Percentiles rank a stretch among this genome's conserved stretches.
Evolutionary conservation across 1,284 basidiomycete species (phyloP).

Genomic region (Pseudozyma sp.): DNA sequence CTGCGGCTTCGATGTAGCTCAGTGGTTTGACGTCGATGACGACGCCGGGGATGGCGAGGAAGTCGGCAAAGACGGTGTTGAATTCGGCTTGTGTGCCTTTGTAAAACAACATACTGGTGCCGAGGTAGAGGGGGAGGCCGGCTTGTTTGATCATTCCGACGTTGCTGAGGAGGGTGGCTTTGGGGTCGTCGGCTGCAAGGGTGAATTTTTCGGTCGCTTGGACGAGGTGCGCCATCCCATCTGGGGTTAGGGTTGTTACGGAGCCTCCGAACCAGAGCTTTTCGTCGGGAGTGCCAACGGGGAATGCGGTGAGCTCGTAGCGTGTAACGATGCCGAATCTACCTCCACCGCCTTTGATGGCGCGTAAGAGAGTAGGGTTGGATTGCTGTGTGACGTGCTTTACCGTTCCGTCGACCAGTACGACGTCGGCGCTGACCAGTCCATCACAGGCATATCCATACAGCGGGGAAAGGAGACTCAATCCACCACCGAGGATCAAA

Average conservation of each 20-base stretch:
- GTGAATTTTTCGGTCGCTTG: constrained; percentile 25
- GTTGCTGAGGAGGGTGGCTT: constrained; percentile 28
- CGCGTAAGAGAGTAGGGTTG: constrained; percentile 28
- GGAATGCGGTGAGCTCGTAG: constrained; percentile 28
- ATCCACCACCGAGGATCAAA: constrained; percentile 47
- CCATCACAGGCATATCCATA: constrained; percentile 51
- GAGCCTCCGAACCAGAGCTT: constrained; percentile 40
- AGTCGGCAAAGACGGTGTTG: constrained; percentile 8
- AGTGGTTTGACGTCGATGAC: constrained; percentile 15
- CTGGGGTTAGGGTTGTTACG: constrained; percentile 11
- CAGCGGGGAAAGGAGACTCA: constrained; percentile 33
- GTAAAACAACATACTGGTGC: constrained; percentile 29
- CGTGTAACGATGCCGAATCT: constrained; percentile 51
- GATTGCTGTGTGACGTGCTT: constrained; percentile 3
- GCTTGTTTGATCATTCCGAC: constrained; percentile 25
- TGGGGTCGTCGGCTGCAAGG: constrained; percentile 25
- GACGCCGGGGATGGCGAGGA: constrained; percentile 23
- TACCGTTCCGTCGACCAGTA: constrained; percentile 26
- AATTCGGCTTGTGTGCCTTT: constrained; percentile 20
- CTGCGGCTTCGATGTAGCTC: constrained; percentile 22
- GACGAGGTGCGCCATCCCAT: constrained; percentile 16
- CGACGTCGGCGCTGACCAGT: constrained; percentile 24
- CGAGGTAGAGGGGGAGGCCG: constrained; percentile 10
- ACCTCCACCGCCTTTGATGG: constrained; percentile 53
- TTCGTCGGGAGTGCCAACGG: constrained; percentile 17